Evolutionary conservation across 1,284 basidiomycete genomes (phyloP).

Genomic region (Ustanciosporium gigantosporum): DNA sequence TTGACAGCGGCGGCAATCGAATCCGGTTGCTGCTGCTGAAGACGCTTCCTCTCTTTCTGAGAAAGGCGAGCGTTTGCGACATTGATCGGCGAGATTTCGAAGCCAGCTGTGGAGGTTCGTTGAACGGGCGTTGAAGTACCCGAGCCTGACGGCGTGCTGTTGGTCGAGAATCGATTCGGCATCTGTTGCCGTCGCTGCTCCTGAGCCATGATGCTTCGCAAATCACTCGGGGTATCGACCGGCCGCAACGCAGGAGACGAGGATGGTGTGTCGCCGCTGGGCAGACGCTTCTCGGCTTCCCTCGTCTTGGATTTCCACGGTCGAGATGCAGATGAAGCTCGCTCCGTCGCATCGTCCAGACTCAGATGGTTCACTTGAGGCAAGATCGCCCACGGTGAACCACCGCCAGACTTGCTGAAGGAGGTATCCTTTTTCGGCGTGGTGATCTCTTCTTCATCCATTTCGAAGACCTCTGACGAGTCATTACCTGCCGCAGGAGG

Average conservation of each 20-base stretch:
- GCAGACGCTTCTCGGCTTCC: slow-evolving; percentile 62
- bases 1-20: slow-evolving; percentile 7
- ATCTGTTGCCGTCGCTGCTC: slow-evolving; percentile 38
- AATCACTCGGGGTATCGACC: slow-evolving; percentile 64
- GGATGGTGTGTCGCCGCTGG: slow-evolving; percentile 46
- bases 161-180: background rate
- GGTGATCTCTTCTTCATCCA: slow-evolving; percentile 68
- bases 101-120: slow-evolving; percentile 6
- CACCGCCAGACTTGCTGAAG: background rate
- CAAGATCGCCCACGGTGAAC: slow-evolving; percentile 28
- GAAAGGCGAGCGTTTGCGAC: slow-evolving; percentile 45
- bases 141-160: slow-evolving; percentile 18
- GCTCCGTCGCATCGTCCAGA: slow-evolving; percentile 20
- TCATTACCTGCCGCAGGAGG: slow-evolving; percentile 15
- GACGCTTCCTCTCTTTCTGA: slow-evolving; percentile 56
- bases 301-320: slow-evolving; percentile 65
- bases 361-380: slow-evolving; percentile 33
- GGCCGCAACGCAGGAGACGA: slow-evolving; percentile 15
- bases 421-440: slow-evolving; percentile 10
- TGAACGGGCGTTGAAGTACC: slow-evolving; percentile 26
- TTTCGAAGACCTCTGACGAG: slow-evolving; percentile 66
- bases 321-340: slow-evolving; percentile 11
- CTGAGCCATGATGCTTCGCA: slow-evolving; percentile 81
- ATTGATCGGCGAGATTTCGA: slow-evolving; percentile 26
- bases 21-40: slow-evolving; percentile 29